phyloP scores from a whole-genome alignment of 441 rosid species.

The Arabidopsis hybrid region DNA sequence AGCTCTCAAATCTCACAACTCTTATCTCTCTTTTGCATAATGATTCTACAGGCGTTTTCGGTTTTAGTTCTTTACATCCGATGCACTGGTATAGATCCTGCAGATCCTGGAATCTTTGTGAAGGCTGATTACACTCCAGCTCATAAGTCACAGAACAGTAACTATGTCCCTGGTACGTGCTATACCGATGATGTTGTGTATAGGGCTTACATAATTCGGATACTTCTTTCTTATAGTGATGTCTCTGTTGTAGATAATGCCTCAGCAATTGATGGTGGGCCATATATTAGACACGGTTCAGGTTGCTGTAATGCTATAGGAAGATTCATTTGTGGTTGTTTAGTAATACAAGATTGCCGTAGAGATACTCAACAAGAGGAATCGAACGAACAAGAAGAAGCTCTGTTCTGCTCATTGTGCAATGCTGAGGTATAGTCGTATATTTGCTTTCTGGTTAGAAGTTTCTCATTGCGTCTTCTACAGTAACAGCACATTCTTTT shows the following conservation, averaged over 20 bases:
- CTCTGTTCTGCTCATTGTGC: conserved; percentile 90
- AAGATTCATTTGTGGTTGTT: conserved; percentile 68
- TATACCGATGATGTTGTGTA: conserved; percentile 9
- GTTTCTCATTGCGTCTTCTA: conserved; percentile 15
- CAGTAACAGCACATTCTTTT: conserved; percentile 14
- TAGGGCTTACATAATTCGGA: neutral
- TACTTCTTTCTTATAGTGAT: conserved; percentile 6
- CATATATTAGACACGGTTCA: conserved; percentile 51
- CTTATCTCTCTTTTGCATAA: conserved; percentile 15
- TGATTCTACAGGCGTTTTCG: conserved; percentile 62
- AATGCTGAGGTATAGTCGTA: conserved; percentile 72
- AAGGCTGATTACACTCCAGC: conserved; percentile 60
- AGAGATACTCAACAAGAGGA: conserved; percentile 60
- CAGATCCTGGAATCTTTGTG: conserved; percentile 87
- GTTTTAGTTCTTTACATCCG: conserved; percentile 84
- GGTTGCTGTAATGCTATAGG: conserved; percentile 59
- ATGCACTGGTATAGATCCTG: conserved; percentile 94
- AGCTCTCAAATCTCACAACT: conserved; percentile 9
- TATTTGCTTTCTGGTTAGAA: conserved; percentile 1
- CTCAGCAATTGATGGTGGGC: conserved; percentile 57
- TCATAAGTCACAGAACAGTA: conserved; percentile 58
- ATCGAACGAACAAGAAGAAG: conserved; percentile 64
- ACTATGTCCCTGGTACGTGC: conserved; percentile 32
- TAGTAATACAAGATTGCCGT: conserved; percentile 77
- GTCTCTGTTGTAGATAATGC: conserved; percentile 55